phyloP scores from a whole-genome alignment of 768 basidiomycete species.

The Tricholoma terreum region DNA sequence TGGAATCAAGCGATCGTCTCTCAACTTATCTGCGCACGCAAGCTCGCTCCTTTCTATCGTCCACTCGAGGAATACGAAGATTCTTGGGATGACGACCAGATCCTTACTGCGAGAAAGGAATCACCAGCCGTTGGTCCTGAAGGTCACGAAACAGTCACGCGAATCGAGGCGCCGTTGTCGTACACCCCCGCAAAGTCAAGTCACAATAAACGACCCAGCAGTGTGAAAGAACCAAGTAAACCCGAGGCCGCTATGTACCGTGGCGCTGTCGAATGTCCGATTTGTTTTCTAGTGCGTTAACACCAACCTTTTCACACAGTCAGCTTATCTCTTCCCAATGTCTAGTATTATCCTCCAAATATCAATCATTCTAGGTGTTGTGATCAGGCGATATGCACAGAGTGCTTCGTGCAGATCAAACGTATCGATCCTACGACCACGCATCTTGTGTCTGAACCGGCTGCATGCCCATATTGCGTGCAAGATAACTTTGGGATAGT shows the following conservation, averaged over 20 bases:
- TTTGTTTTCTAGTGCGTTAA: conserved; percentile 87
- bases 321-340: conserved; percentile 27
- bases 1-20: conserved; percentile 89
- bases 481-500: conserved; percentile 96
- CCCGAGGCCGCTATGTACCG: conserved; percentile 82
- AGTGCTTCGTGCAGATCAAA: conserved; percentile 99
- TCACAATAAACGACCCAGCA: conserved; percentile 53
- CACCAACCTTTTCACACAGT: conserved; percentile 8
- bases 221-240: conserved; percentile 62
- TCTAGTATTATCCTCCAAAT: conserved; percentile 93
- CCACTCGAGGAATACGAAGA: conserved; percentile 93
- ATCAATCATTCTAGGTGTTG: conserved; percentile 98
- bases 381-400: conserved; percentile 97
- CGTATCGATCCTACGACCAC: conserved; percentile 92
- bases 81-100: conserved; percentile 84
- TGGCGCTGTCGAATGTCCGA: conserved; percentile 91
- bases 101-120: conserved; percentile 78
- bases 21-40: conserved; percentile 83
- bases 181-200: conserved; percentile 31
- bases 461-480: conserved; percentile 96
- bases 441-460: conserved; percentile 93
- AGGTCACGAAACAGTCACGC: conserved; percentile 41
- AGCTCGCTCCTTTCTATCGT: conserved; percentile 92
- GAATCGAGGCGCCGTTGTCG: conserved; percentile 40
- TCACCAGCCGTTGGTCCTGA: conserved; percentile 46